Evolutionary conservation across 768 basidiomycete species (phyloP), one percentile per base, ranked within the genome.

Genomic region (Termitomyces sp.): DNA sequence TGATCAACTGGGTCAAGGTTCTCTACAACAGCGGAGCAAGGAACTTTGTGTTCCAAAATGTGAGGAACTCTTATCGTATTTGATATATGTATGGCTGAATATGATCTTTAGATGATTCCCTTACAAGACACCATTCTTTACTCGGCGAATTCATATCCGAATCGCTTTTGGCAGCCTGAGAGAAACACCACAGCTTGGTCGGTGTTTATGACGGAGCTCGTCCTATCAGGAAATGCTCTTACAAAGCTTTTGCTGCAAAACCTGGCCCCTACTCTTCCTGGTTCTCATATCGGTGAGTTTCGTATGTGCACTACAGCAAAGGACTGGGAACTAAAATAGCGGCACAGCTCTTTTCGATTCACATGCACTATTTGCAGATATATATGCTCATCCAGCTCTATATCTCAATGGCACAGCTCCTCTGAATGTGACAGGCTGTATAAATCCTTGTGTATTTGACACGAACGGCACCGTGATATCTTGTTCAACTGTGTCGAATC

Each of bases 11-110:
- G 81, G 76, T 89, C 34, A 81, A 77, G 62, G 73, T 74, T 2
- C 67, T 89, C 34, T 86, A 88, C 66, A 67, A 78, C 9, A 77
- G 71, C 51, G 87, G 88, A 4, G 87, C 84, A 3, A 76, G 86
- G 47, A 86, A 89, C 66, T 87, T 89, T 67, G 69, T 89, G 56
- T 85, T 89, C 74, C 85, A 86, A 63, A 88, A 87, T 64, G 87
- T 86, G 61, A 72, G 83, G 68, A n/a, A 12, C 42, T 54, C 10
- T 46, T 1, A 9, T 56, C 54, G 15, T 25, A 14, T 32, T 12
- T 7, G 11, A 42, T 12, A 42, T 6, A 9, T 48, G 37, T 29
- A 8, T 47, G n/a, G 46, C 9, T 14, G 0, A 12, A 32, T 32
- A 15, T 9, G 14, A 43, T 17, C 4, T 47, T 11, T 62, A 86